Base-by-base conservation (phyloP, 306 rosid genomes). In the Cucurbita pepo region DNA sequence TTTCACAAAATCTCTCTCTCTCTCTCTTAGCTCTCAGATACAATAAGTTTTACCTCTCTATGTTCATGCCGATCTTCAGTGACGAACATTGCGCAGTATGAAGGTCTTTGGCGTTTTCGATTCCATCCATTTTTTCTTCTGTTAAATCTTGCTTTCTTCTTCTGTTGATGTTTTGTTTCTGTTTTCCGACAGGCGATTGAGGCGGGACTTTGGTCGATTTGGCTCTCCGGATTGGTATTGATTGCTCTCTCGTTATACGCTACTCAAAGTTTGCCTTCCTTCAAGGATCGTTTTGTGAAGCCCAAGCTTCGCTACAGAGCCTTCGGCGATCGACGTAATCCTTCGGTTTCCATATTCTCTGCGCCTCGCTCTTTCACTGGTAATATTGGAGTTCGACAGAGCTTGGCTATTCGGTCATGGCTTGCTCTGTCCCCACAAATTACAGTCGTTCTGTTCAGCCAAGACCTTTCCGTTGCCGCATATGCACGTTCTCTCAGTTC, bases 391-490 rank as follows among this genome's bases (percentile, higher is more conserved):
- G 78, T 34, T 71, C 88, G 83, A 71, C 98, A 94, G 79, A 73
- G 75, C 60, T 77, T 86, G 3, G 95, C 97, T 51, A 52, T 94
- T 81, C 86, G 79, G 73, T 90, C 98, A 25, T 90, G 98, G 97
- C 88, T 94, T 72, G 92, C 90, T 81, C 57, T 94, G 40, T 86
- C 92, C 61, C 84, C 90, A 9, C 63, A 76, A 59, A 76, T 89
- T 69, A 57, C 78, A 0, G 88, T 90, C 65, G 85, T 90, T 78
- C 78, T 94, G 51, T 90, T 62, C 67, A 86, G 92, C 79, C 87
- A 80, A 74, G 84, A 94, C 78, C 83, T 88, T 70, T 89, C 97
- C 5, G 95, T 85, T 62, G 84, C 75, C 44, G 83, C 92, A 22
- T 87, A 85, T 21, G 84, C 92, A 5, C 64, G 44, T 44, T 62